Base-by-base conservation (phyloP, 176 grass and related monocot genomes). In the Puccinellia tenuiflora region DNA sequence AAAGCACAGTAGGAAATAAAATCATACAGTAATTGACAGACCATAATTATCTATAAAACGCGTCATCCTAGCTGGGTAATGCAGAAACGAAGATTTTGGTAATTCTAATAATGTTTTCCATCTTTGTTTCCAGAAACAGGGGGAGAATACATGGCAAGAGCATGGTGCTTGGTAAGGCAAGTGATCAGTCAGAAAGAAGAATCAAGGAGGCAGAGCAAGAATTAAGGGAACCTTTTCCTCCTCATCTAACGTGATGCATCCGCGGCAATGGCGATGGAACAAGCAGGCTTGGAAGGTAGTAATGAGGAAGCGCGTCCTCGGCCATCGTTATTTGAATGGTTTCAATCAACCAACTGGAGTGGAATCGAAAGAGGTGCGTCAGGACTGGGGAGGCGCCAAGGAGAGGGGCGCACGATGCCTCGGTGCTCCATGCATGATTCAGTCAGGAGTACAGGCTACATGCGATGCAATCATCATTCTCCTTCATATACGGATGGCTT, bases 351-450 rank as follows among this genome's bases (percentile, higher is more conserved):
- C 71, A 74, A 74, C 71, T 51, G 71, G 71, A 74, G 71, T 74
- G 26, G 71, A 74, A 74, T 74, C 28, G 26, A 51, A 51, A 31
- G 71, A 51, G 45, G 71, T 52, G 68, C 68, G 68, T 46, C 14
- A 2, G 47, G 9, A 73, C 69, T 73, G 69, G 71, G 28, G 71
- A 74, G 71, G 43, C 45, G 45, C 71, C 45, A 31, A 74, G 71
- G 28, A 51, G 71, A 51, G 71, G 71, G 71, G 45, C 71, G 71
- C 71, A 74, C 71, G 71, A 74, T 29, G 46, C 2, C 45, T 74
- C 71, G 71, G 43, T 52, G 71, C 45, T 74, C 63, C 71, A 74
- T 74, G 71, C 71, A 74, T 74, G 71, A 74, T 74, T 30, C 45
- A 74, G 26, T 30, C 45, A 74, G 26, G 45, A 26, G 18, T 5